A percentile compares a stretch with the other conserved stretches of the same genome.
These are phyloP conservation scores for Rubus idaeus DNA, from an alignment of 306 rosid species.

Conservation along the genomic window DNA sequence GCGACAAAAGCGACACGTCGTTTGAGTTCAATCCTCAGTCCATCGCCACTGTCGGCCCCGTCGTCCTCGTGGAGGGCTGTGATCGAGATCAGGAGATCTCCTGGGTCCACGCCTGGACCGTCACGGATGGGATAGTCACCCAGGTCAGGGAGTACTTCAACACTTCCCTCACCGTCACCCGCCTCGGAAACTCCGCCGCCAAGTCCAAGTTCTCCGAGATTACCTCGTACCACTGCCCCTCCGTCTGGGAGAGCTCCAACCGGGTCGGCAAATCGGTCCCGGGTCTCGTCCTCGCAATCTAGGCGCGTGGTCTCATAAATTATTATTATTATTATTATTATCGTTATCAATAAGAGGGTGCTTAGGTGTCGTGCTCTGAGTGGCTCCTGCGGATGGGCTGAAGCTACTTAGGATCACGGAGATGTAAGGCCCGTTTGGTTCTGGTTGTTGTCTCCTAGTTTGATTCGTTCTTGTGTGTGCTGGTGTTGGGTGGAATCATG, in stretches of 20 bases:
- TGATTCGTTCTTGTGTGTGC: constrained; percentile 12
- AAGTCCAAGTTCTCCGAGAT: constrained; percentile 39
- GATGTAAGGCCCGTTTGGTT: constrained; percentile 35
- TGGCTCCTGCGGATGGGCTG: constrained; percentile 21
- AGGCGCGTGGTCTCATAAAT: background rate
- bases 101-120: constrained; percentile 93
- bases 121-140: constrained; percentile 82
- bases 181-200: constrained; percentile 37
- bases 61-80: constrained; percentile 80
- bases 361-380: constrained; percentile 32
- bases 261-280: constrained; percentile 88
- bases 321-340: background rate
- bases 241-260: constrained; percentile 85
- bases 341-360: constrained; percentile 25
- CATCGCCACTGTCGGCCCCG: constrained; percentile 57
- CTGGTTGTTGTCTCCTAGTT: background rate
- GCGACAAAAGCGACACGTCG: constrained; percentile 32
- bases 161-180: constrained; percentile 89
- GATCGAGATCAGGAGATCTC: constrained; percentile 49
- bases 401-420: background rate
- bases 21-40: constrained; percentile 63
- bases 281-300: constrained; percentile 85
- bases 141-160: constrained; percentile 86
- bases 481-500: constrained; percentile 33
- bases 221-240: constrained; percentile 53